Conservation (phyloP, 2,329 filamentous ascomycete species). For the Catunica adiposa region DNA sequence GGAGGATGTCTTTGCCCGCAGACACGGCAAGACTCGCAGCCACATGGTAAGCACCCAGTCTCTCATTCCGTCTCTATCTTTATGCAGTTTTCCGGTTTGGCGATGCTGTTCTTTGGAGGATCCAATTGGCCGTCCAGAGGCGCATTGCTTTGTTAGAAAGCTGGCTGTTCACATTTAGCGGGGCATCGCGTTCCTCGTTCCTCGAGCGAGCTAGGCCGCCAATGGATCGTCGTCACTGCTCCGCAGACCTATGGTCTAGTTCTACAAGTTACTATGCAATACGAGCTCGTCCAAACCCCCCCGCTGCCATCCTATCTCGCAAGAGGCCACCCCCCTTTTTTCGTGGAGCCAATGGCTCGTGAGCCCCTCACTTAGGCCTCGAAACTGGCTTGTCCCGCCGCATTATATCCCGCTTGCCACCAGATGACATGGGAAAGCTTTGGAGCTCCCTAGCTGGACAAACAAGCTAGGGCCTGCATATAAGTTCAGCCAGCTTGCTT, state of each 20-base stretch:
- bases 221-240: background rate
- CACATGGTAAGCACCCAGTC: slow-evolving; percentile 52
- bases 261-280: background rate
- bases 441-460: background rate
- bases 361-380: background rate
- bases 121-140: background rate
- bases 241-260: background rate
- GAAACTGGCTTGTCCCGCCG: background rate
- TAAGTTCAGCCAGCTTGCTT: background rate
- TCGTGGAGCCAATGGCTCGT: background rate
- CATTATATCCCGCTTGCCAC: background rate
- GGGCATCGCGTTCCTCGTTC: background rate
- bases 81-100: too few species aligned
- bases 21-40: slow-evolving; percentile 72
- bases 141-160: background rate
- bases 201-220: background rate
- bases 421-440: background rate
- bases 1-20: slow-evolving; percentile 31
- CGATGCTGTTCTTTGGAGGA: background rate
- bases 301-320: background rate
- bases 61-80: background rate
- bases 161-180: background rate
- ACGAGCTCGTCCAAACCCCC: background rate
- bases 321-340: background rate
- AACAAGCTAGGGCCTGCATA: background rate